Evolutionary conservation across 2,329 filamentous ascomycete genomes (phyloP).

Genomic region (Phialophora macrospora): DNA sequence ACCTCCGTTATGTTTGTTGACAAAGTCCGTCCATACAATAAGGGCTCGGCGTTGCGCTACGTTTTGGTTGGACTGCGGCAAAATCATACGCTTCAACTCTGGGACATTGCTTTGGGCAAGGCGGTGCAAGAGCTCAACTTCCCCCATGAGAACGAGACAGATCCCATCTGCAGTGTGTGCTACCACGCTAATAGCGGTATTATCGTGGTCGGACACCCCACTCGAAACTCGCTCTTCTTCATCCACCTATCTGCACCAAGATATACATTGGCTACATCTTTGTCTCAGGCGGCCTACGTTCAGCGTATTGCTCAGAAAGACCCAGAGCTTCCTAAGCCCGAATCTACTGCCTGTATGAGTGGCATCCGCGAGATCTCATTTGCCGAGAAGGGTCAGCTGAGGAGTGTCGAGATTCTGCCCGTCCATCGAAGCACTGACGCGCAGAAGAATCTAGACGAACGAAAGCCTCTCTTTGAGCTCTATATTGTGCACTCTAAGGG

Average conservation of each 20-base stretch:
- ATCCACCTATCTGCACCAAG: slow-evolving; percentile 92
- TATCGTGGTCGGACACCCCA: slow-evolving; percentile 93
- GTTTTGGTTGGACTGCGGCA: slow-evolving; percentile 98
- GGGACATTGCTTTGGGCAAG: slow-evolving; percentile 94
- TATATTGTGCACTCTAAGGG: slow-evolving; percentile 98
- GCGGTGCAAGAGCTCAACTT: slow-evolving; percentile 97
- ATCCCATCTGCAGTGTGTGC: slow-evolving; percentile 95
- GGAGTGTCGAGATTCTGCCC: slow-evolving; percentile 87
- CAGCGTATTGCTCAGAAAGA: slow-evolving; percentile 76
- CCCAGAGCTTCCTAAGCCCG: slow-evolving; percentile 75
- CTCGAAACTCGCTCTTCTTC: slow-evolving; percentile 96
- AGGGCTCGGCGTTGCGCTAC: slow-evolving; percentile 87
- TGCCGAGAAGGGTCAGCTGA: slow-evolving; percentile 79
- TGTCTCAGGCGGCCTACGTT: slow-evolving; percentile 89
- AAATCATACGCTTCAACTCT: slow-evolving; percentile 96
- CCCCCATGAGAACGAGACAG: slow-evolving; percentile 92
- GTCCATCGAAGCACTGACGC: slow-evolving; percentile 59
- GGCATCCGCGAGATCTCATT: slow-evolving; percentile 96
- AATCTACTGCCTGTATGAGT: slow-evolving; percentile 96
- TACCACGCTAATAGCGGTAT: slow-evolving; percentile 93
- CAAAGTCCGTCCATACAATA: slow-evolving; percentile 91
- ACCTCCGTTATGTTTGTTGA: slow-evolving; percentile 95
- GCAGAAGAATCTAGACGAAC: slow-evolving; percentile 63
- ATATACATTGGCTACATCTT: slow-evolving; percentile 73
- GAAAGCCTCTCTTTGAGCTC: slow-evolving; percentile 84